Evolutionary conservation across 495 filamentous ascomycete species (phyloP), one percentile per base, ranked within the genome.

Genomic region (Neurospora sp.): DNA sequence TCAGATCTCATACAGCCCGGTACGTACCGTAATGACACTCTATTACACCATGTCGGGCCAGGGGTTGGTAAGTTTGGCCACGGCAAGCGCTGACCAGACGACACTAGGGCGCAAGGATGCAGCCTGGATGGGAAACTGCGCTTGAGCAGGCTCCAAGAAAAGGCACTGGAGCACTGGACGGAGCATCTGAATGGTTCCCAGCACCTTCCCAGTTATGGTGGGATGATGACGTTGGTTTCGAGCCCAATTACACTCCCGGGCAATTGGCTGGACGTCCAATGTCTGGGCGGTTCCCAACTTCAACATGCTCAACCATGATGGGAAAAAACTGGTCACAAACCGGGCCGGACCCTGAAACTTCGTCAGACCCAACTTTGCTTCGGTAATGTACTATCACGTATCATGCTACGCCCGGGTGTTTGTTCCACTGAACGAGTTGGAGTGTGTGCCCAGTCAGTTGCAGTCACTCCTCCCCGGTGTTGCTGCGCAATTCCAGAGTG

Each of bases 141-240:
- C 48, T 59, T 59, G 27, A 65, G 27, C 53, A 65, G 53, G 53
- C 53, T 65, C 53, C 53, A 65, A 61, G 53, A 61, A 61, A 61
- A 61, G 53, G 53, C 27, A 61, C 22, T 61, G 27, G 27, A 4
- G 27, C 27, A 31, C 27, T 31, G 27, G 2, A 31, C 27, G 27
- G 65, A 46, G 22, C 22, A 35, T 14, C 38, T 44, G 70, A 71
- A 38, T 53, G 31, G 46, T 59, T 27, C 48, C 48, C 48, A 59
- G 48, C 20, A 59, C 48, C 48, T 59, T 59, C 48, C 48, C 48
- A 59, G 48, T 59, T 35, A 65, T 78, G 82, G 82, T 82, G 75
- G 80, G 81, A 84, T 84, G 82, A 85, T 80, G 81, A 83, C 78
- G 83, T 83, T 83, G 80, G 81, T 81, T 79, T 80, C 75, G 71